These are phyloP conservation scores for Colletotrichum paranaense DNA, from an alignment of 2,329 filamentous ascomycete genomes.

Conservation along the genomic window DNA sequence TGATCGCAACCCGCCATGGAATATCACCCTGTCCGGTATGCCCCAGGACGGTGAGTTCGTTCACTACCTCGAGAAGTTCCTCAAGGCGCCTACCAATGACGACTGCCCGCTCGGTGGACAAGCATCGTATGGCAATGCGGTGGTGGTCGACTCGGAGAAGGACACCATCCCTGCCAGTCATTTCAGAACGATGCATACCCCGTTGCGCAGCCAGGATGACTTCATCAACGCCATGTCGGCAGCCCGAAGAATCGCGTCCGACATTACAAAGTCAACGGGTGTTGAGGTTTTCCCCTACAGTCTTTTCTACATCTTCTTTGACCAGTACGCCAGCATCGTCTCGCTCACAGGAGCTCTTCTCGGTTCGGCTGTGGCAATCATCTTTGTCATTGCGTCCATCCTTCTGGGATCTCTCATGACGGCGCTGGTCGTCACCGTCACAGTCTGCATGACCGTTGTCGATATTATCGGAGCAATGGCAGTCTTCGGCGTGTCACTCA, in stretches of 20 bases:
- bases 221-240: constrained; percentile 93
- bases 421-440: constrained; percentile 83
- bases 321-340: constrained; percentile 92
- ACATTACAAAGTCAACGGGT: constrained; percentile 77
- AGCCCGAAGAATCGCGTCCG: constrained; percentile 86
- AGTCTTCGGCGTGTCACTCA: constrained; percentile 86
- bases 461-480: constrained; percentile 98
- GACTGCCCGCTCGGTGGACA: constrained; percentile 90
- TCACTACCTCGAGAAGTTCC: constrained; percentile 85
- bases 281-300: constrained; percentile 95
- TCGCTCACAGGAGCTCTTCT: constrained; percentile 82
- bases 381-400: constrained; percentile 81
- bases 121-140: constrained; percentile 86
- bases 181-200: constrained; percentile 91
- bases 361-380: constrained; percentile 84
- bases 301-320: constrained; percentile 99
- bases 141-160: constrained; percentile 78
- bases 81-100: constrained; percentile 81
- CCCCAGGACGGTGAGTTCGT: constrained; percentile 93
- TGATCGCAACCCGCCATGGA: constrained; percentile 83
- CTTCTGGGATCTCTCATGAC: constrained; percentile 88
- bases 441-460: constrained; percentile 91
- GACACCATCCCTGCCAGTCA: constrained; percentile 83
- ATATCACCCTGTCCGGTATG: constrained; percentile 90
- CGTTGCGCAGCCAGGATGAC: constrained; percentile 87